These are phyloP conservation scores for Silene latifolia DNA, from an alignment of 148 eudicot species.

Conservation along the genomic window DNA sequence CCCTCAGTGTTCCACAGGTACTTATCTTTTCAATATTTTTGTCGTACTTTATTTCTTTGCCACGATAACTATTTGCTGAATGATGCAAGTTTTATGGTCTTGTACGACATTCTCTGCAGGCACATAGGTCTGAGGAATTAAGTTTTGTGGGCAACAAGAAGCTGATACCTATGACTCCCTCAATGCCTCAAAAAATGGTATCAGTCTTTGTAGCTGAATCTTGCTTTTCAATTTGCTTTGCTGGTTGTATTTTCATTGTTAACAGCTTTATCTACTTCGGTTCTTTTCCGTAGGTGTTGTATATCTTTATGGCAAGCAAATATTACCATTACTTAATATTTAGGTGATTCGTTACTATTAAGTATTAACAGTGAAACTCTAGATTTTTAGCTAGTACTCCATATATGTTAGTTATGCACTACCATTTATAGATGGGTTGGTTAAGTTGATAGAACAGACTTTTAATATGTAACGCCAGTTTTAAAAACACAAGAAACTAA, in stretches of 20 bases:
- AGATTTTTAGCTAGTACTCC: background rate
- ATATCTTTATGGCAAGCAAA: background rate
- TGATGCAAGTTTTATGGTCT: background rate
- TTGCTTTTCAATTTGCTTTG: constrained; percentile 1
- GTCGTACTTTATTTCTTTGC: constrained; percentile 1
- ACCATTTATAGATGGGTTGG: background rate
- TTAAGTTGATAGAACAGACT: background rate
- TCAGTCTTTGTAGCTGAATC: constrained; percentile 13
- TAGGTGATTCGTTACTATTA: background rate
- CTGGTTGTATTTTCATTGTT: background rate
- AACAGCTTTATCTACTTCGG: background rate
- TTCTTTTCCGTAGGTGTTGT: background rate
- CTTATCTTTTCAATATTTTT: background rate
- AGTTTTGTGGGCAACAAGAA: constrained; percentile 72
- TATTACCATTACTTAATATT: background rate
- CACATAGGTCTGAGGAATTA: constrained; percentile 77
- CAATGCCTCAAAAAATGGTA: constrained; percentile 64
- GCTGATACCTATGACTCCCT: constrained; percentile 76
- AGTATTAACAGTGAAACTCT: background rate
- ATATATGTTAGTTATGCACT: background rate
- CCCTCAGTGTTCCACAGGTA: constrained; percentile 62
- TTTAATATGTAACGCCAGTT: background rate
- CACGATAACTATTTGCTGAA: background rate
- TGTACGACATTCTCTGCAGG: constrained; percentile 49
- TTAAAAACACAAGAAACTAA: background rate